These are phyloP conservation scores for Xeromyces bisporus DNA, from an alignment of 495 filamentous ascomycete genomes.

Conservation along the genomic window DNA sequence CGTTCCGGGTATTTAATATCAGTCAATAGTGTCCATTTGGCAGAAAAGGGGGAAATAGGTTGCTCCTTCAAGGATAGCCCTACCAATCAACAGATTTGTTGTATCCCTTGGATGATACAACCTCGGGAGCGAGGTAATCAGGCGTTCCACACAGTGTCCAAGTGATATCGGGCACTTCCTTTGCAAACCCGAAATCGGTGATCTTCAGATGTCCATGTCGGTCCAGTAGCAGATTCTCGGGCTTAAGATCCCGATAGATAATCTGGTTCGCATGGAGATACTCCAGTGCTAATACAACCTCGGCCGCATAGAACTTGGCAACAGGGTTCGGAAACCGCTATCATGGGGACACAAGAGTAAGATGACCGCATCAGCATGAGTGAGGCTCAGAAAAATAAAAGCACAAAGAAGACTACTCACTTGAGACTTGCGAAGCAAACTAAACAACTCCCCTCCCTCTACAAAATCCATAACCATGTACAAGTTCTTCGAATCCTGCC, in stretches of 20 bases:
- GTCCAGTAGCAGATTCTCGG: conserved; percentile 88
- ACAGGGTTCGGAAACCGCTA: conserved; percentile 98
- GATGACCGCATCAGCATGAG: background rate
- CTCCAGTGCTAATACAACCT: conserved; percentile 87
- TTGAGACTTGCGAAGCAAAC: conserved; percentile 85
- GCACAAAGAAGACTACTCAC: conserved; percentile 33
- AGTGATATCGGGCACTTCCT: conserved; percentile 95
- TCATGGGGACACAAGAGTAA: background rate
- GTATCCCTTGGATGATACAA: conserved; percentile 93
- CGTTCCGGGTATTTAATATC: background rate
- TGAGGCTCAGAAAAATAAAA: background rate
- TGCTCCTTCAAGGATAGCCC: conserved; percentile 10
- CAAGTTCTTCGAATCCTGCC: conserved; percentile 83
- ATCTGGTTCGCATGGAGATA: conserved; percentile 92
- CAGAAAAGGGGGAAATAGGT: background rate
- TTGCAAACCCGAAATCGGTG: conserved; percentile 97
- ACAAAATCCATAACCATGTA: conserved; percentile 99
- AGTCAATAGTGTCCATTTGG: background rate
- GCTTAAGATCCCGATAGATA: conserved; percentile 94
- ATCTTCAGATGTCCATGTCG: conserved; percentile 96
- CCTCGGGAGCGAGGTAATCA: conserved; percentile 95
- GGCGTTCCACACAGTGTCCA: conserved; percentile 98
- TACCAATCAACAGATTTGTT: conserved; percentile 99
- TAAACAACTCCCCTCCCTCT: conserved; percentile 97
- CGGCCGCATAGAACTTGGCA: conserved; percentile 96